Evolutionary conservation across 352 stramenopile genomes (phyloP).

Genomic region (Phytopythium delawarense): DNA sequence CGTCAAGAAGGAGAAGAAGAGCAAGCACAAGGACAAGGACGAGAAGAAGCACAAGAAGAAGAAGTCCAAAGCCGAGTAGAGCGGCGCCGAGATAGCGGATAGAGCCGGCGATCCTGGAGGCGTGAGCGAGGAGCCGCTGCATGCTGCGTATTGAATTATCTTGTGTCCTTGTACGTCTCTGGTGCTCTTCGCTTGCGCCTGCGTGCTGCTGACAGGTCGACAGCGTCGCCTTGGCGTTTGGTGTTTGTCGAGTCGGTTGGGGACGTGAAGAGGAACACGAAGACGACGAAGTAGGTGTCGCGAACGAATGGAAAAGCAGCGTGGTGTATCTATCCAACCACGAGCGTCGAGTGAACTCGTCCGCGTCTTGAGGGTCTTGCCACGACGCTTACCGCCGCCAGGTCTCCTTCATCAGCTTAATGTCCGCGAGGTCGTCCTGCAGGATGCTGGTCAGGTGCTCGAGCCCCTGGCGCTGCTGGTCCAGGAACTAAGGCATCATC

Average conservation of each 20-base stretch:
- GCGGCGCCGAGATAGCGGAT: background rate
- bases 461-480: slow-evolving; percentile 81
- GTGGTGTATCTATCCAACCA: slow-evolving; percentile 7
- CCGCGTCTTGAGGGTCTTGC: background rate
- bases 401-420: slow-evolving; percentile 86
- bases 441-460: slow-evolving; percentile 80
- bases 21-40: slow-evolving; percentile 29
- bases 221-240: no score
- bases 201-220: background rate
- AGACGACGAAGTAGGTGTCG: background rate
- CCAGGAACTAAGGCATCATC: slow-evolving; percentile 49
- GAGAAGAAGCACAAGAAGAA: slow-evolving; percentile 39
- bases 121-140: background rate
- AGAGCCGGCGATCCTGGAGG: background rate
- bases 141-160: slow-evolving; percentile 5
- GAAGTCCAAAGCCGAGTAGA: slow-evolving; percentile 58
- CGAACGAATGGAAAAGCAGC: background rate
- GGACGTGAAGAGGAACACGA: no score
- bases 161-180: background rate
- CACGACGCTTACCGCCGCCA: slow-evolving; percentile 53
- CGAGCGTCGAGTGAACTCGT: background rate
- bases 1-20: slow-evolving; percentile 23
- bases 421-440: slow-evolving; percentile 82
- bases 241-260: background rate
- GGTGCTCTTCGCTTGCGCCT: background rate